Evolutionary conservation across 2,329 filamentous ascomycete genomes (phyloP), one percentile per base, ranked within the genome.

Genomic region (Clarireedia paspali): DNA sequence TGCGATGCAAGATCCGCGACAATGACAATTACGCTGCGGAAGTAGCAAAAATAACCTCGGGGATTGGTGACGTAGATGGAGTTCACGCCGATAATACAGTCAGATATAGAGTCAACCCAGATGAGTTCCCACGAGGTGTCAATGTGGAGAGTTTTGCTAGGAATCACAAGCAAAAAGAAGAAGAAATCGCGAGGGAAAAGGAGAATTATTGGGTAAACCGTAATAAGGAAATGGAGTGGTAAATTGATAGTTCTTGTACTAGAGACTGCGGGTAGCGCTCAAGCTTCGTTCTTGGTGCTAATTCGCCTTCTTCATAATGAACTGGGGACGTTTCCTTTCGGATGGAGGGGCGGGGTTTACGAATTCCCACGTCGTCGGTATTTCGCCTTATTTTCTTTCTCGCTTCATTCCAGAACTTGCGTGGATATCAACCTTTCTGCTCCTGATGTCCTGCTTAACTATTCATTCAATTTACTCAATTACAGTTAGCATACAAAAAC

Each of bases 1-100:
- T 57, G 36, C 68, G 66, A 20, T 80, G 79, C 67, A 66, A 65
- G 6, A 70, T 81, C 26, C 73, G 75, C 4, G 62, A 74, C 3
- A 70, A 72, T 0, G 66, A 71, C 10, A 66, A 70, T 14, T 80
- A 70, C 56, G 64, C 68, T 23, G 59, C 62, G 17, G 72, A 72
- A 50, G 56, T 77, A 38, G 64, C 70, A 52, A 69, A 74, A 47
- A 59, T 77, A 10, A 74, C 74, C 9, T 62, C 71, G 12, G 71
- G 74, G 44, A 64, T 70, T 3, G 60, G 64, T 38, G 49, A 50
- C 20, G 42, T 59, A 27, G 56, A 34, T 5, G 72, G 70, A 23
- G 61, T 59, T 24, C 63, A 71, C 53, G 57, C 58, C 0, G 73
- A 75, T 58, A 60, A 67, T 23, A 73, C 70, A 0, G 55, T 69